Base-by-base conservation (phyloP, 768 basidiomycete species). In the Suillus brevipes region DNA sequence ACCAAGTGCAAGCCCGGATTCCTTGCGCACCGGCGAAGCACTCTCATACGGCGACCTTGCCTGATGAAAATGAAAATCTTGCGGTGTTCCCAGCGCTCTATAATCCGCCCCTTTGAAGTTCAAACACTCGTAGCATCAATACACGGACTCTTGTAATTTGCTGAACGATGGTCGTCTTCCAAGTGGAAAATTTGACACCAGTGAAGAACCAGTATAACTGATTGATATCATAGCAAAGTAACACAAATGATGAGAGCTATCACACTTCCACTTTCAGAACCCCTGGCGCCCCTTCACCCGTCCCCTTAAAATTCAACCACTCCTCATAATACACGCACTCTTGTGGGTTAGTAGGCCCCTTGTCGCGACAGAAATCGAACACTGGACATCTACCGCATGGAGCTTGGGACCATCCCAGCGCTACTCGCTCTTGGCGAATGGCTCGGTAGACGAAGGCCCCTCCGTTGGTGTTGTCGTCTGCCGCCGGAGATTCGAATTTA, bases 321-420 rank as follows among this genome's bases (percentile, higher is more conserved):
- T 88, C 87, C 5, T 82, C 85, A 68, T 89, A 95, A 74, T 95
- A 94, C 52, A 85, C 84, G 74, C 94, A 96, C 66, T 88, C 88
- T 64, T 73, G 78, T 13, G 94, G 85, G 72, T 92, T 94, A 23
- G 92, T 91, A 0, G 94, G 94, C 0, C 87, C 87, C 49, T 81
- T 84, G 40, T 84, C 82, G 67, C 84, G 87, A 78, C 97, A 99
- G 72, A 98, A 97, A 49, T 91, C 91, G 71, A 97, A 96, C 36
- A 89, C 88, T 0, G 95, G 94, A 75, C 97, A 98, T 61, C 86
- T 80, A 34, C 89, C 90, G 71, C 97, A 98, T 16, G 96, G 94
- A 3, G 93, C 87, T 74, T 97, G 90, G 16, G 86, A 87, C 85
- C 88, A 89, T 67, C 89, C 83, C 63, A 88, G 74, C 0, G 80